Evolutionary conservation across 2,329 filamentous ascomycete species (phyloP), one percentile per base, ranked within the genome.

Genomic region (Cercospora sp.): DNA sequence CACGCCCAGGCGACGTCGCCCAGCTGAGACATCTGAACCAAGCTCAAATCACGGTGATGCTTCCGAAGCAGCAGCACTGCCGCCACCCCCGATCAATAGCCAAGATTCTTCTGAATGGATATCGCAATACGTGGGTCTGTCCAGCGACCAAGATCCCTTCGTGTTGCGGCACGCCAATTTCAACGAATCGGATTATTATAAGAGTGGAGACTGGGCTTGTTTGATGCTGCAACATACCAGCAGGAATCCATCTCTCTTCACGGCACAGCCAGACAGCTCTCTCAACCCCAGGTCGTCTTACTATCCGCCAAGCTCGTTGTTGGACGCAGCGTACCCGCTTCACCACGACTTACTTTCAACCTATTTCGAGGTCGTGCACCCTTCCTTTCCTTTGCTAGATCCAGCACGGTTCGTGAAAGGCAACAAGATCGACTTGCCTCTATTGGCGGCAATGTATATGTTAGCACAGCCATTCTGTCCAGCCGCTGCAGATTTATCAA

Each of bases 301-400:
- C 58, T 72, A 73, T 59, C 72, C 72, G 9, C 51, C 67, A 16
- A 71, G 69, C 57, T 61, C 63, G 28, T 24, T 73, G 34, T 68
- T 73, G 13, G 70, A 71, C 45, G 66, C 62, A 9, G 72, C 69
- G 21, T 72, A 72, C 58, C 72, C 72, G 13, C 61, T 71, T 3
- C 70, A 73, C 32, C 72, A 73, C 57, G 69, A 72, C 21, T 61
- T 73, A 5, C 34, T 73, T n/a, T 66, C 72, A 16, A 66, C 70
- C 3, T 73, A 73, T 63, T 73, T 73, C 28, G 72, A 73, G 26
- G 67, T 72, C 60, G 66, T 73, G 10, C 72, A 73, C 32, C 68
- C 72, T 12, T 70, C 70, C 3, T 73, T 69, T 37, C 72, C 72
- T 6, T 55, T 73, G 30, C 67, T 73, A 37, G 70, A 73, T 21